These are phyloP conservation scores for Dictyostelium purpureum DNA, from an alignment of 78 protist species.

Conservation along the genomic window DNA sequence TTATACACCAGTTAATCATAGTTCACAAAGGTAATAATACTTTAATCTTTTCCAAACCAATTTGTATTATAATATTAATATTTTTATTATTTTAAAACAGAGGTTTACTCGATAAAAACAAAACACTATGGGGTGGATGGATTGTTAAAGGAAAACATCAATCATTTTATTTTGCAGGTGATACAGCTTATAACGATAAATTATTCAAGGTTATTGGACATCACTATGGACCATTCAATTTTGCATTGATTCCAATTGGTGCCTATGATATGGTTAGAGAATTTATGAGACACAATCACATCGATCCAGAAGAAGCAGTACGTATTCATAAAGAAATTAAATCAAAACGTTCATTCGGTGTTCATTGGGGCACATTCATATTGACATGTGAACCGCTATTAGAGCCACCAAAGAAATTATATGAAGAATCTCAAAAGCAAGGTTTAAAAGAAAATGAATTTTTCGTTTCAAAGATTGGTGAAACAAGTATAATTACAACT, in stretches of 20 bases:
- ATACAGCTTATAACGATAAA: slow-evolving; percentile 58
- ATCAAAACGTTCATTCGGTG: slow-evolving; percentile 26
- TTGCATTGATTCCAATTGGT: slow-evolving; percentile 56
- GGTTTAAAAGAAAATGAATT: slow-evolving; percentile 30
- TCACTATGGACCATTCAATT: slow-evolving; percentile 71
- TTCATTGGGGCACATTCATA: slow-evolving; percentile 77
- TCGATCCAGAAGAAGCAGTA: slow-evolving; percentile 66
- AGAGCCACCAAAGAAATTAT: slow-evolving; percentile 14
- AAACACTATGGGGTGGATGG: slow-evolving; percentile 56
- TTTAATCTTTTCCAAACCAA: background rate
- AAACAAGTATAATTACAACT: no score
- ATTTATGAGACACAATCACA: slow-evolving; percentile 38
- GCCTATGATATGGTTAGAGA: slow-evolving; percentile 65
- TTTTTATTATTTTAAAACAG: slow-evolving; percentile 31
- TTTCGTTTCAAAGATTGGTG: slow-evolving; percentile 34
- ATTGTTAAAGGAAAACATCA: slow-evolving; percentile 17
- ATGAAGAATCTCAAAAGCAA: background rate
- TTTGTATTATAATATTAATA: background rate
- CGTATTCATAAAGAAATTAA: slow-evolving; percentile 34
- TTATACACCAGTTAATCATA: slow-evolving; percentile 53
- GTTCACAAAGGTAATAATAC: background rate
- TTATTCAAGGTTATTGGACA: slow-evolving; percentile 71
- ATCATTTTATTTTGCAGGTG: slow-evolving; percentile 64
- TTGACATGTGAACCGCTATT: slow-evolving; percentile 39
- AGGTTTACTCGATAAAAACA: background rate